Percentiles rank a stretch among this genome's conserved stretches.
Evolutionary conservation across 2,329 filamentous ascomycete species (phyloP).

Genomic region (Aspergillus versicolor): DNA sequence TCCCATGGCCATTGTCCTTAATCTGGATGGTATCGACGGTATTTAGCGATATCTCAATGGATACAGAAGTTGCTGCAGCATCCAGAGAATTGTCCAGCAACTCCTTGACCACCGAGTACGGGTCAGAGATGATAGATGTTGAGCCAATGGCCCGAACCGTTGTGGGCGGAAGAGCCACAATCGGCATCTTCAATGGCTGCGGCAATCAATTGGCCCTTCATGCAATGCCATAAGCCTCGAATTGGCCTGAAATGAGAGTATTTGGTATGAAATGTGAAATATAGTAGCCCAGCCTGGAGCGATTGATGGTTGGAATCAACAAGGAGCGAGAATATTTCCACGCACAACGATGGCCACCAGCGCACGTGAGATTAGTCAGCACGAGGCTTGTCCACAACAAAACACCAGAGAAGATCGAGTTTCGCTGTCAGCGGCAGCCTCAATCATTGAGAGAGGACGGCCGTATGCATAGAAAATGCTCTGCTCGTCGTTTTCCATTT

Average conservation of each 20-base stretch:
- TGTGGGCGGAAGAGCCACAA: conserved; percentile 42
- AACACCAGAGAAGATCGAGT: background rate
- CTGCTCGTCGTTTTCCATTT: conserved; percentile 30
- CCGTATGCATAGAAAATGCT: conserved; percentile 11
- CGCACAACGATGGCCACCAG: conserved; percentile 7
- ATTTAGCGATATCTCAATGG: conserved; percentile 59
- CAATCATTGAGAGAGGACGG: background rate
- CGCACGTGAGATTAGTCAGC: conserved; percentile 17
- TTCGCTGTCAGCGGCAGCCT: background rate
- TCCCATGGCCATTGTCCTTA: conserved; percentile 64
- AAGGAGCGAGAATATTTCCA: conserved; percentile 16
- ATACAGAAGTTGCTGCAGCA: conserved; percentile 57
- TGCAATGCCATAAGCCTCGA: background rate
- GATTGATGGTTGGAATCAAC: background rate
- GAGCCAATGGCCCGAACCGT: conserved; percentile 56
- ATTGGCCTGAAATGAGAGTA: too few relatives aligned
- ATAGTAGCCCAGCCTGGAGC: background rate
- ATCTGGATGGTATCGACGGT: conserved; percentile 63
- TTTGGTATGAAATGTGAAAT: conserved; percentile 5
- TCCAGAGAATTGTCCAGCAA: conserved; percentile 68
- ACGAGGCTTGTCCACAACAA: background rate
- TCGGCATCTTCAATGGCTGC: conserved; percentile 40
- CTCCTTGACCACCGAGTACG: conserved; percentile 62
- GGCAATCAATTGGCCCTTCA: background rate
- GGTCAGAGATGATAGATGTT: conserved; percentile 56